These are phyloP conservation scores for Saksenaea vasiformis DNA, from an alignment of 371 early-diverging fungal species.

Conservation along the genomic window DNA sequence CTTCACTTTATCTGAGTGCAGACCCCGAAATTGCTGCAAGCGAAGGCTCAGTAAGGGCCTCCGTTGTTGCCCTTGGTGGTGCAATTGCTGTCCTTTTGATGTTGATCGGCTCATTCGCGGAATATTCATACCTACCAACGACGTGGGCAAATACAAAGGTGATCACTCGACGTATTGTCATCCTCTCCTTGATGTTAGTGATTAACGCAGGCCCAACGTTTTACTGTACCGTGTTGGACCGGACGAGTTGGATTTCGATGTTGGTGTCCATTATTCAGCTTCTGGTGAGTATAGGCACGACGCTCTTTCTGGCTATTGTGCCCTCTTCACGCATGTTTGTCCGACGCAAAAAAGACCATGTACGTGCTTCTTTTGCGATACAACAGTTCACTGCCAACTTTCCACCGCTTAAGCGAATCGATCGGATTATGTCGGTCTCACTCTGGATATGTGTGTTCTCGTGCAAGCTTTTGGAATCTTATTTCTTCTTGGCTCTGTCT, in stretches of 20 bases:
- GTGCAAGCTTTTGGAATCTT: constrained; percentile 82
- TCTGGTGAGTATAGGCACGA: constrained; percentile 65
- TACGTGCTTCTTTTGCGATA: constrained; percentile 57
- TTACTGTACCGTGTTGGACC: constrained; percentile 59
- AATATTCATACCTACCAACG: constrained; percentile 70
- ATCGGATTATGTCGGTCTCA: constrained; percentile 75
- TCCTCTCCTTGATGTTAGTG: constrained; percentile 64
- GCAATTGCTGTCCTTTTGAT: constrained; percentile 70
- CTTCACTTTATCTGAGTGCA: constrained; percentile 61
- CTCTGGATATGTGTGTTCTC: constrained; percentile 79
- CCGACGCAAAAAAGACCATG: constrained; percentile 37
- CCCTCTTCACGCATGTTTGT: constrained; percentile 72
- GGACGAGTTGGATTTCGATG: constrained; percentile 48
- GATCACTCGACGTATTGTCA: constrained; percentile 59
- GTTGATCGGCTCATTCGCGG: constrained; percentile 68
- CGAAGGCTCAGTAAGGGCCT: constrained; percentile 60
- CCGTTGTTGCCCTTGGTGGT: constrained; percentile 78
- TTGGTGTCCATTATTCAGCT: constrained; percentile 70
- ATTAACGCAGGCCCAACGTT: constrained; percentile 71
- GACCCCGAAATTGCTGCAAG: constrained; percentile 39
- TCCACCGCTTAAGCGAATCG: constrained; percentile 70
- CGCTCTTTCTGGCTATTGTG: constrained; percentile 66
- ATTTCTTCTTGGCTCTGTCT: constrained; percentile 82
- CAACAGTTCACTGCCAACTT: constrained; percentile 82
- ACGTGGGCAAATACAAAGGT: constrained; percentile 63